phyloP scores from a whole-genome alignment of 768 basidiomycete genomes.

The Butyriboletus loyo region DNA sequence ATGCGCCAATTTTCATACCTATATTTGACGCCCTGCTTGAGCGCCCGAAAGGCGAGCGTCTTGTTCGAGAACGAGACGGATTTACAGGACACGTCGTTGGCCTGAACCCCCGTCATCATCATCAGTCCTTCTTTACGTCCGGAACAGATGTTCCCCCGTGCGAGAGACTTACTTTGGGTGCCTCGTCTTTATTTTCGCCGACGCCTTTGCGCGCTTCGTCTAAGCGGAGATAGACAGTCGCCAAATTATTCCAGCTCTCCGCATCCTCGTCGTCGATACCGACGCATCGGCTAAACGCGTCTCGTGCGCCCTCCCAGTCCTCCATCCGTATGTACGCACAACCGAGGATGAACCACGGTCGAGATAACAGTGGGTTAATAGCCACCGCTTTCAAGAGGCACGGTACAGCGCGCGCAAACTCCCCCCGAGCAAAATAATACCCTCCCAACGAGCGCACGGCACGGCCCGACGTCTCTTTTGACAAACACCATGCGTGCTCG shows the following conservation, averaged over 20 bases:
- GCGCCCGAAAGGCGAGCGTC: slow-evolving; percentile 85
- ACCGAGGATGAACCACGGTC: slow-evolving; percentile 96
- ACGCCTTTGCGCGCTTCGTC: slow-evolving; percentile 40
- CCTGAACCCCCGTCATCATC: slow-evolving; percentile 17
- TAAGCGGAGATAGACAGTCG: slow-evolving; percentile 88
- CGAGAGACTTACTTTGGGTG: slow-evolving; percentile 21
- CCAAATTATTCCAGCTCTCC: slow-evolving; percentile 98
- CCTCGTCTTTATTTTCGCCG: slow-evolving; percentile 28
- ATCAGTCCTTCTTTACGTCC: slow-evolving; percentile 15
- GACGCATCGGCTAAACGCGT: slow-evolving; percentile 84
- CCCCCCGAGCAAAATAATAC: slow-evolving; percentile 65
- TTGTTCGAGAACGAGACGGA: slow-evolving; percentile 69
- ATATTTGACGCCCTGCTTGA: slow-evolving; percentile 83
- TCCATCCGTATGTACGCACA: slow-evolving; percentile 83
- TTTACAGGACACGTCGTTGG: slow-evolving; percentile 17
- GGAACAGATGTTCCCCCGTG: no score
- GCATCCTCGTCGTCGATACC: slow-evolving; percentile 93
- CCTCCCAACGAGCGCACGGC: slow-evolving; percentile 92
- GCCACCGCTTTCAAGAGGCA: slow-evolving; percentile 72
- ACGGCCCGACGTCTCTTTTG: slow-evolving; percentile 75
- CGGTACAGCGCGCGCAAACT: slow-evolving; percentile 59
- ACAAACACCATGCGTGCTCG: slow-evolving; percentile 79
- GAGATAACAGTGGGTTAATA: slow-evolving; percentile 85
- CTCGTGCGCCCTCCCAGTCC: slow-evolving; percentile 79
- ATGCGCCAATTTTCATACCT: slow-evolving; percentile 94